Base-by-base conservation (phyloP, 495 filamentous ascomycete species). In the Penicillium chermesinum region DNA sequence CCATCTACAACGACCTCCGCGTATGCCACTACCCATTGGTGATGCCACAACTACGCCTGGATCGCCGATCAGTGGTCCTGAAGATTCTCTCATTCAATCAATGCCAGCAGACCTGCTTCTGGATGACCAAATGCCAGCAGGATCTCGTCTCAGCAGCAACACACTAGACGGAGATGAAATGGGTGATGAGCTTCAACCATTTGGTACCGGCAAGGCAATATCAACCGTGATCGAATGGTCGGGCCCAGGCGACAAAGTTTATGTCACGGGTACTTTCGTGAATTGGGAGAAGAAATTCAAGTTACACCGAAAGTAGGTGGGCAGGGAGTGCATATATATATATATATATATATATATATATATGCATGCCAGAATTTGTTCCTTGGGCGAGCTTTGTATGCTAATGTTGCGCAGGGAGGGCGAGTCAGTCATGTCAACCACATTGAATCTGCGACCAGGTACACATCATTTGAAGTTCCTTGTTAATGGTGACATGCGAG, bases 391-490 rank as follows among this genome's bases (percentile, higher is more conserved):
- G 39, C n/a, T 22, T 17, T 14, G n/a, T n/a, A n/a, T 32, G 22
- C 55, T 62, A 41, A 62, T 43, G 32, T 30, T 3, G 16, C 15
- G 40, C 27, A 72, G 71, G 46, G 71, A 73, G 42, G n/a, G 62
- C 55, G 33, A 65, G 66, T 10, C 79, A 42, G 72, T 82, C 22
- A 84, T 87, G 65, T 83, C 83, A 19, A 82, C 88, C 16, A 83
- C 81, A 10, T 76, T 96, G 52, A 83, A 84, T 55, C 81, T 98
- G 45, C 84, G 84, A 12, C 89, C 93, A 1, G 93, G 93, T 33
- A 97, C 93, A 1, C 93, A 98, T 67, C 93, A 98, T 68, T 74
- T 98, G 54, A 89, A 93, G 58, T 98, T 97, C 71, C 80, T 98
- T 55, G 88, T 97, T 19, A 90, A 96, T 66, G 87, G 86, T 30